Evolutionary conservation across 345 rosid genomes (phyloP), one percentile per base, ranked within the genome.

Genomic region (Firmiana major): DNA sequence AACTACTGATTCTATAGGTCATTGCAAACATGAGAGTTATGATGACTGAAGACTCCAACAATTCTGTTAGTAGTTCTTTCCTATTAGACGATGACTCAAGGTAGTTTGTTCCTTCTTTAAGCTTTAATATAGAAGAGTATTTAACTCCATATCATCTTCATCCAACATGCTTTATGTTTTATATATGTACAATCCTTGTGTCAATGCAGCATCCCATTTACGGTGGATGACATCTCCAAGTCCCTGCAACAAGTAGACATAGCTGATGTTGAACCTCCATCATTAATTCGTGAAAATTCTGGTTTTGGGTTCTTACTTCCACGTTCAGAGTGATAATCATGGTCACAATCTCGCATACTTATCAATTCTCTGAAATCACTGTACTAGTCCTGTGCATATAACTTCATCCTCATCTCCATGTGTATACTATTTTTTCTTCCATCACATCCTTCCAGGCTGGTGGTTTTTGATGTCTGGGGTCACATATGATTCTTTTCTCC

Each of bases 81-180:
- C 90, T 96, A 76, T 79, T 96, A 76, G 99, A 96, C n/a, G 98
- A 96, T 63, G 99, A 96, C 81, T 96, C 99, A 13, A 96, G 99
- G 99, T 96, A 85, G 43, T 59, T 34, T 58, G 46, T 68, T 36
- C 46, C 8, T 10, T 66, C 36, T 45, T 73, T 58, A 53, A 2
- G 31, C 65, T 51, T 55, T 46, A 19, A 19, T 8, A 4, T 49
- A 16, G 24, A 70, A 28, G 40, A 28, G 26, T 49, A 48, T 1
- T 9, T 31, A 26, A 43, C 7, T 16, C 71, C 58, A 65, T 60
- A 9, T 24, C 34, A 26, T 59, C 5, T 40, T 59, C 21, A 43
- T 2, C 15, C 42, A 0, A 49, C 24, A 16, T 43, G 21, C 34
- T 31, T 24, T 24, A 45, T 48, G 42, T 28, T 24, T 26, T 75